Percentiles rank a stretch among this genome's conserved stretches.
phyloP scores from a whole-genome alignment of 1,284 basidiomycete species.

The Microbotryum silenes-acaulis region DNA sequence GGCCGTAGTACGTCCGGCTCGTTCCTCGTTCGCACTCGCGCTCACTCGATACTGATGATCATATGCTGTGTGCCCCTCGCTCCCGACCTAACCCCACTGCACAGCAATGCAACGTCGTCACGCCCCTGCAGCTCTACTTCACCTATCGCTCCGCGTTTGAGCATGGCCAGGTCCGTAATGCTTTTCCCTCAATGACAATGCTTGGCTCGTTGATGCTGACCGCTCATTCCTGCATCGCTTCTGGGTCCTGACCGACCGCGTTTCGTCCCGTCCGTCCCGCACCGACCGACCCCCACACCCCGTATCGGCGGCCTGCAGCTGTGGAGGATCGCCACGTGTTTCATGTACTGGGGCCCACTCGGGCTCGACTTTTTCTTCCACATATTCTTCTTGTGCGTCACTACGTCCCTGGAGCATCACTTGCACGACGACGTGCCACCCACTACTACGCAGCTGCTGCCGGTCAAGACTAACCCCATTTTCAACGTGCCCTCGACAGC shows the following conservation, averaged over 20 bases:
- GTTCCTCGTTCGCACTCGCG: neutral
- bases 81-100: neutral
- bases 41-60: neutral
- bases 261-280: neutral
- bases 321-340: conserved; percentile 83
- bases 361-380: conserved; percentile 94
- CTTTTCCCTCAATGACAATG: neutral
- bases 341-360: conserved; percentile 91
- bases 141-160: conserved; percentile 73
- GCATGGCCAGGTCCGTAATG: conserved; percentile 59
- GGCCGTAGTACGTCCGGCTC: conserved; percentile 59
- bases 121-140: conserved; percentile 84
- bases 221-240: neutral
- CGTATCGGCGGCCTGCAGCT: conserved; percentile 47
- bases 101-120: conserved; percentile 84
- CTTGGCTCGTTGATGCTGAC: neutral
- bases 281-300: too few species aligned
- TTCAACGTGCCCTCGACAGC: conserved; percentile 44
- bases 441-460: neutral
- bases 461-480: neutral
- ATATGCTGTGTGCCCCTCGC: too few species aligned
- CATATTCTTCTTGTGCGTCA: conserved; percentile 87
- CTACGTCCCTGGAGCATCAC: conserved; percentile 38
- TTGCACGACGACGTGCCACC: neutral
- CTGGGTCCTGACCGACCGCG: neutral